These are phyloP conservation scores for Sistotremastrum suecicum DNA, from an alignment of 768 basidiomycete species.

Conservation along the genomic window DNA sequence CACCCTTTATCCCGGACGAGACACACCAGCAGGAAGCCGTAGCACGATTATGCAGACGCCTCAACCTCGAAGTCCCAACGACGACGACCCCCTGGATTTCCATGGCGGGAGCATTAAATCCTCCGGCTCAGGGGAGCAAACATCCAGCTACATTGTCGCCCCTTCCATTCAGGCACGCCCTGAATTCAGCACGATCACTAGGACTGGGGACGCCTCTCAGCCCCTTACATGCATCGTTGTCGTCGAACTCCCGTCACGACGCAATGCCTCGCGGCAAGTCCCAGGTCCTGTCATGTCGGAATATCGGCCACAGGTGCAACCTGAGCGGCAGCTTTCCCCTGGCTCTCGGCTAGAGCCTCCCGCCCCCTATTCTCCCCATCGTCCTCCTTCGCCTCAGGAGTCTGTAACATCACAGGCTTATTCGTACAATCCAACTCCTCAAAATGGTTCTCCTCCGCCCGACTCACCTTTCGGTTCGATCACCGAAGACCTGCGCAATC, in stretches of 20 bases:
- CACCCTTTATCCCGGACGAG: conserved; percentile 54
- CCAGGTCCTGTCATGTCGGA: conserved; percentile 28
- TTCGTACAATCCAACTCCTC: conserved; percentile 15
- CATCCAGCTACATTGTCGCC: conserved; percentile 65
- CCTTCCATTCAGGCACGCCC: conserved; percentile 90
- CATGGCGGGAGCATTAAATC: conserved; percentile 32
- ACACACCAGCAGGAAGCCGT: conserved; percentile 35
- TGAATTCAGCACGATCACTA: conserved; percentile 74
- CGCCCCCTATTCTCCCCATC: conserved; percentile 9
- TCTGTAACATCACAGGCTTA: conserved; percentile 17
- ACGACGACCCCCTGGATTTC: conserved; percentile 76
- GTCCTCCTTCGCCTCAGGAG: conserved; percentile 15
- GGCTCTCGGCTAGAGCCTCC: conserved; percentile 2
- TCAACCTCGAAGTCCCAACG: conserved; percentile 34
- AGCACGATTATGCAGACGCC: conserved; percentile 13
- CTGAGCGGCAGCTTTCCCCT: neutral
- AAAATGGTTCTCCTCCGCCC: conserved; percentile 26
- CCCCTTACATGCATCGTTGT: conserved; percentile 89
- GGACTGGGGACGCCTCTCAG: conserved; percentile 56
- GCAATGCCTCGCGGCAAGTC: conserved; percentile 27
- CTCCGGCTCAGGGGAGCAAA: conserved; percentile 21
- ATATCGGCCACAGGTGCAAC: neutral
- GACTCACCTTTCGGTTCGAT: conserved; percentile 72
- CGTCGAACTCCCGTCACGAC: conserved; percentile 79
- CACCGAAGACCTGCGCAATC: conserved; percentile 76